phyloP scores from a whole-genome alignment of 495 filamentous ascomycete genomes.

The Hypoxylon trugodes region DNA sequence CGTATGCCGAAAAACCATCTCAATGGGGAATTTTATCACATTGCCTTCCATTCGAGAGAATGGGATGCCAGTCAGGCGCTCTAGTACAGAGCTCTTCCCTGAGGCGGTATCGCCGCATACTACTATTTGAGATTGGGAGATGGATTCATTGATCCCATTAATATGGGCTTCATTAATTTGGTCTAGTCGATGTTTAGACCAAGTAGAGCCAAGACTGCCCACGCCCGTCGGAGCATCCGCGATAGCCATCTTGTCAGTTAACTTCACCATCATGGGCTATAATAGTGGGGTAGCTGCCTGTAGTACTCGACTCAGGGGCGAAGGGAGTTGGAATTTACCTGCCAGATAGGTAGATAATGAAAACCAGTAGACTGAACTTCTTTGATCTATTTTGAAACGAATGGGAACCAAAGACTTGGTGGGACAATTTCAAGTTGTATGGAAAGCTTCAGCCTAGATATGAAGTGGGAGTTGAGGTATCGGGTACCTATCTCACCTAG shows the following conservation, averaged over 20 bases:
- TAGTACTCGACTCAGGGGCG: too few species aligned
- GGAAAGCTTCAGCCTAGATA: too few species aligned
- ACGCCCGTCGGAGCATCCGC: not conserved
- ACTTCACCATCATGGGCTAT: too few species aligned
- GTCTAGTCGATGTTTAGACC: not conserved
- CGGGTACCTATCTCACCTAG: too few species aligned
- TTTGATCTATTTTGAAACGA: too few species aligned
- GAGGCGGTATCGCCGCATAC: constrained; percentile 69
- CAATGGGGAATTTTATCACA: constrained; percentile 63
- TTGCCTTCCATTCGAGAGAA: constrained; percentile 61
- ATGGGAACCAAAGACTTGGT: too few species aligned
- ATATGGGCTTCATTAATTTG: not conserved
- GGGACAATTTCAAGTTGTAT: too few species aligned
- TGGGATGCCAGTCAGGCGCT: constrained; percentile 66
- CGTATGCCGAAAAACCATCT: constrained; percentile 61
- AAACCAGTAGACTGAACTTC: too few species aligned
- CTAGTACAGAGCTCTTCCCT: constrained; percentile 71
- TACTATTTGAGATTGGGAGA: constrained; percentile 66
- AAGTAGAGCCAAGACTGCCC: not conserved
- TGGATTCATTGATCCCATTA: not conserved
- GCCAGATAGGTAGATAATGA: too few species aligned
- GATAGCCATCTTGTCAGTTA: not conserved
- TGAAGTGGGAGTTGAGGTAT: too few species aligned
- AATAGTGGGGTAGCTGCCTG: too few species aligned
- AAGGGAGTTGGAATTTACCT: too few species aligned